Percentiles rank a stretch among this genome's conserved stretches.
Conservation (phyloP, 73 alveolate genomes). For the Breviolum minutum region DNA sequence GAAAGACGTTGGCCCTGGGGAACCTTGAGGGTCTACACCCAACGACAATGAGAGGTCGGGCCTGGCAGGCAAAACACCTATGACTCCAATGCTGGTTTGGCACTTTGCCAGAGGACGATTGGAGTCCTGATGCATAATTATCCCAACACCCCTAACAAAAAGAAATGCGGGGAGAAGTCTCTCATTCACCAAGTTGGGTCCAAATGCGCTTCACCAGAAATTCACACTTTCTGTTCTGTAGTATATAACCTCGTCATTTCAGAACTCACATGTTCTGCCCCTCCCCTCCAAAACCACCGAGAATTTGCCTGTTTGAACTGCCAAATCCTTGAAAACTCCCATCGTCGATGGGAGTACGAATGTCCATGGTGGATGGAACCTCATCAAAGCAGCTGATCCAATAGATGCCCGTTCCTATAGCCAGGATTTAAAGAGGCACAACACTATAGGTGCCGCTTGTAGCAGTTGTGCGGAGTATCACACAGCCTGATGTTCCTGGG, state of each 20-base stretch:
- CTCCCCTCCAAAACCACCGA: background rate
- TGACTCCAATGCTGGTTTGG: too few relatives aligned
- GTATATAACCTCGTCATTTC: too few relatives aligned
- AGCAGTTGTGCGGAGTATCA: background rate
- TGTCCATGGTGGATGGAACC: constrained; percentile 54
- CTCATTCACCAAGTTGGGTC: background rate
- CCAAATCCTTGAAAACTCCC: constrained; percentile 54
- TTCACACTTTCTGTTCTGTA: too few relatives aligned
- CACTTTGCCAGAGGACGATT: too few relatives aligned
- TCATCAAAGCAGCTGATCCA: background rate
- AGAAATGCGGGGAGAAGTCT: too few relatives aligned
- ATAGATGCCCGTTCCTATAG: background rate
- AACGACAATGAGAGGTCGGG: constrained; percentile 63
- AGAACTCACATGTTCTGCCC: too few relatives aligned
- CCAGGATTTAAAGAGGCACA: too few relatives aligned
- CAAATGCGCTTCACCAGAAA: background rate
- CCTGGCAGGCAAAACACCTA: constrained; percentile 42
- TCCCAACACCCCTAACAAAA: background rate
- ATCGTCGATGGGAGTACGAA: constrained; percentile 9
- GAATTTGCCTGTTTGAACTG: constrained; percentile 27
- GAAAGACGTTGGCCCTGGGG: constrained; percentile 63
- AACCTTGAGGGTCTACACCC: constrained; percentile 86
- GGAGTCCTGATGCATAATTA: background rate
- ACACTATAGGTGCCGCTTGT: background rate
- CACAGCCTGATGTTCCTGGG: background rate